phyloP scores from a whole-genome alignment of 2,329 filamentous ascomycete species.

The Pseudogymnoascus sp. region DNA sequence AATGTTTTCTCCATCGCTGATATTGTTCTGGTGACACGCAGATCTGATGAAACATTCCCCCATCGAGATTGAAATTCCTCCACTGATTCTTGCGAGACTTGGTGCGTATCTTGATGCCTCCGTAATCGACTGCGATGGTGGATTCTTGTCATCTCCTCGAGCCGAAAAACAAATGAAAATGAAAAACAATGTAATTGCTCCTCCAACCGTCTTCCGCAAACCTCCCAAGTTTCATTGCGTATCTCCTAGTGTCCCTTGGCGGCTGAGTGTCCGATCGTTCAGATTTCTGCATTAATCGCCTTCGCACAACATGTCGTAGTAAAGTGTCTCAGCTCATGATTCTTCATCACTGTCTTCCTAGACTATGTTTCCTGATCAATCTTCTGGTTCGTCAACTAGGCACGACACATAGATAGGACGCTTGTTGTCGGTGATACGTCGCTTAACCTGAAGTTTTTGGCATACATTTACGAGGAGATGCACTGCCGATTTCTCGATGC shows the following conservation, averaged over 20 bases:
- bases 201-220: not conserved
- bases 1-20: not conserved
- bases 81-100: not conserved
- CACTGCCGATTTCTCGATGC: no score
- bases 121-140: not conserved
- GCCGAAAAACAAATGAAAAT: not conserved
- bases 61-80: not conserved
- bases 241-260: not conserved
- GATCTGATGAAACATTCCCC: not conserved
- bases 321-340: no score
- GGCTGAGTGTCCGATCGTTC: not conserved
- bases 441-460: no score
- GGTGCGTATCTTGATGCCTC: not conserved
- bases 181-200: not conserved
- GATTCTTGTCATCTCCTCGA: no score
- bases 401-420: no score
- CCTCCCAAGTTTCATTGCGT: not conserved
- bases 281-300: not conserved
- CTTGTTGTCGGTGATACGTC: no score
- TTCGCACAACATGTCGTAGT: no score
- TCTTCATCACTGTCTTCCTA: no score
- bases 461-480: no score
- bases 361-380: no score
- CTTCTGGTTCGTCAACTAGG: no score
- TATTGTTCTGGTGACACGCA: not conserved